These are phyloP conservation scores for Yamadazyma pseudoaaseri DNA, from an alignment of 1,139 yeast species.

Conservation along the genomic window DNA sequence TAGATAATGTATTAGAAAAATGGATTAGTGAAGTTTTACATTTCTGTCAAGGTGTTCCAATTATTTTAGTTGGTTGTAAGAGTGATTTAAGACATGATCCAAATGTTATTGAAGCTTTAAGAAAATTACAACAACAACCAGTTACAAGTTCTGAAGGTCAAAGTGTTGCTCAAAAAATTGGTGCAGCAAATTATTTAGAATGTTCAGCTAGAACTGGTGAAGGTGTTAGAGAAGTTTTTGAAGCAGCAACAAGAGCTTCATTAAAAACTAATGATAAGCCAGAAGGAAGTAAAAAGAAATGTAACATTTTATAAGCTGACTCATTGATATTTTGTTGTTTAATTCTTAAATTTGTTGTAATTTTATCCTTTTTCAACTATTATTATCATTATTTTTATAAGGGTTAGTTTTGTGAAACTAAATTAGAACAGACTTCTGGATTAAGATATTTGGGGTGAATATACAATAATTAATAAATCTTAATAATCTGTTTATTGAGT, in stretches of 20 bases:
- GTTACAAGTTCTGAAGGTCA: slow-evolving; percentile 80
- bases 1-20: slow-evolving; percentile 90
- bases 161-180: slow-evolving; percentile 80
- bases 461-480: not conserved
- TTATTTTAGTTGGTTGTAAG: slow-evolving; percentile 90
- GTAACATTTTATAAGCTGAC: slow-evolving; percentile 50
- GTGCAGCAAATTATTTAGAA: slow-evolving; percentile 83
- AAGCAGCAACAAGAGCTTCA: slow-evolving; percentile 89
- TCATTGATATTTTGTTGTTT: not conserved
- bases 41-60: slow-evolving; percentile 94
- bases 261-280: slow-evolving; percentile 63
- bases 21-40: slow-evolving; percentile 95
- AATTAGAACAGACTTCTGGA: not conserved
- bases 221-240: slow-evolving; percentile 89
- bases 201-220: slow-evolving; percentile 92
- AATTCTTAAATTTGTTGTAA: not conserved
- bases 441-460: not conserved
- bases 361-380: not conserved
- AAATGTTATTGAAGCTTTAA: slow-evolving; percentile 69
- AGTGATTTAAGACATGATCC: slow-evolving; percentile 85
- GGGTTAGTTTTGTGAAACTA: not conserved
- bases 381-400: not conserved
- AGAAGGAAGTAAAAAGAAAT: slow-evolving; percentile 54
- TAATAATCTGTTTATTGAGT: not conserved
- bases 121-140: slow-evolving; percentile 74